A percentile compares a stretch with the other conserved stretches of the same genome.
These are phyloP conservation scores for Phytophthora meadii DNA, from an alignment of 352 stramenopile genomes.

Conservation along the genomic window DNA sequence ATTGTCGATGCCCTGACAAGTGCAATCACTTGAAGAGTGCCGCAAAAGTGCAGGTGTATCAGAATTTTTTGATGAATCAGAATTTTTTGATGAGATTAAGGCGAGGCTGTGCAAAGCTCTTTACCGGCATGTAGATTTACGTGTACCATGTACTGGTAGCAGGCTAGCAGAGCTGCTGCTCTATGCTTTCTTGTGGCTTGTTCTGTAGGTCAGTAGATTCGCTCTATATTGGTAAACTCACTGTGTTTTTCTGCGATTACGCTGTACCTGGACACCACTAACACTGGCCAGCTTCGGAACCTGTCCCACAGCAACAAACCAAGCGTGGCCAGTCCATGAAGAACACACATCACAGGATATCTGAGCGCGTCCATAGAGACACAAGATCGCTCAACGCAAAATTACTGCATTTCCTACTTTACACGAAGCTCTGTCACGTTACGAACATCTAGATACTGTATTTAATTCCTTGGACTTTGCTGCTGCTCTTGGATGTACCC, in stretches of 20 bases:
- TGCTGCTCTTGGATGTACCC: constrained; percentile 41
- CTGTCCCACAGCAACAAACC: too few relatives aligned
- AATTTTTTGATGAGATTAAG: too few relatives aligned
- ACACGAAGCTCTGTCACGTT: constrained; percentile 4
- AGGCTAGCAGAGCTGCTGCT: too few relatives aligned
- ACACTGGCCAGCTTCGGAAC: not conserved
- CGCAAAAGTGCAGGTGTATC: not conserved
- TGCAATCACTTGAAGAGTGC: constrained; percentile 17
- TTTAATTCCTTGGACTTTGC: constrained; percentile 12
- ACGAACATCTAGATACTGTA: not conserved
- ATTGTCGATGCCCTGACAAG: constrained; percentile 6
- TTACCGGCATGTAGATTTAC: too few relatives aligned
- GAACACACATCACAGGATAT: constrained; percentile 10
- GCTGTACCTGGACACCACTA: too few relatives aligned
- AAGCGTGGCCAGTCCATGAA: too few relatives aligned
- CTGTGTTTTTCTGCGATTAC: not conserved
- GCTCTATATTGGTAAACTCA: too few relatives aligned
- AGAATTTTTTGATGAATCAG: too few relatives aligned
- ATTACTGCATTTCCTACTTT: constrained; percentile 26
- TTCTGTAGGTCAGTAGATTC: too few relatives aligned
- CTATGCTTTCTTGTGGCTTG: not conserved
- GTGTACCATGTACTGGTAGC: too few relatives aligned
- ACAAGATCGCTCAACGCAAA: constrained; percentile 12
- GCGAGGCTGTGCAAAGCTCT: too few relatives aligned
- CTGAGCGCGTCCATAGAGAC: constrained; percentile 20